Evolutionary conservation across 2,329 filamentous ascomycete genomes (phyloP).

Genomic region (Hypocrella siamensis): DNA sequence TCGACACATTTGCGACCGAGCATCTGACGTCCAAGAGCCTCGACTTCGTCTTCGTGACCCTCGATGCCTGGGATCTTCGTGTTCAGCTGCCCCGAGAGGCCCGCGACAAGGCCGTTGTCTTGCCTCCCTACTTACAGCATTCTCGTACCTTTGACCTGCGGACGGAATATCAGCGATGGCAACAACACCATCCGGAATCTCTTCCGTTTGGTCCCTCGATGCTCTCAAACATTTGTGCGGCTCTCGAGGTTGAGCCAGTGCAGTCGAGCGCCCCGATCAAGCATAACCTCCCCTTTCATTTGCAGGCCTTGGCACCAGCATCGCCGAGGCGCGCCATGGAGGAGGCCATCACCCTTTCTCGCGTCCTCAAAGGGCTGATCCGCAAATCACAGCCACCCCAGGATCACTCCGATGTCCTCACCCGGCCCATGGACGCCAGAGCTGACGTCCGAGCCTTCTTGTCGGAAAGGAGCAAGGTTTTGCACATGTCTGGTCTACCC

Average conservation of each 20-base stretch:
- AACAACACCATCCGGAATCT: constrained; percentile 94
- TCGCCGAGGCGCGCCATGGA: constrained; percentile 95
- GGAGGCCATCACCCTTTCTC: constrained; percentile 84
- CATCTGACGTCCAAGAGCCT: constrained; percentile 81
- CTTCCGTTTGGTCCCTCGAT: constrained; percentile 92
- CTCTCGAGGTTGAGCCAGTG: constrained; percentile 92
- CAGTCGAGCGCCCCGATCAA: constrained; percentile 97
- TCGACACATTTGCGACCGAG: constrained; percentile 86
- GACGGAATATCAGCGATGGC: constrained; percentile 96
- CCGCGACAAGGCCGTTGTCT: constrained; percentile 92
- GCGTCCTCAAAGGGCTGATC: constrained; percentile 82
- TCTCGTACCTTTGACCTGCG: constrained; percentile 93
- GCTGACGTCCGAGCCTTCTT: constrained; percentile 94
- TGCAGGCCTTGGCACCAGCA: constrained; percentile 88
- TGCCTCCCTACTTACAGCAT: constrained; percentile 94
- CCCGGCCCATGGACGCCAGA: constrained; percentile 87
- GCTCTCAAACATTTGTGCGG: constrained; percentile 93
- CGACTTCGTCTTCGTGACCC: constrained; percentile 95
- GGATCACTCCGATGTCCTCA: constrained; percentile 89
- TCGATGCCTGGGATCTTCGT: constrained; percentile 96
- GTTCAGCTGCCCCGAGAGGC: constrained; percentile 96
- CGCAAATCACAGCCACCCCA: constrained; percentile 90
- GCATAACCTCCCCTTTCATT: constrained; percentile 93
- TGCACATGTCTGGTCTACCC: constrained; percentile 93
- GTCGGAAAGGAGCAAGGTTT: constrained; percentile 89